phyloP scores from a whole-genome alignment of 202 grass and related monocot species.

The Hordeum pubiflorum region DNA sequence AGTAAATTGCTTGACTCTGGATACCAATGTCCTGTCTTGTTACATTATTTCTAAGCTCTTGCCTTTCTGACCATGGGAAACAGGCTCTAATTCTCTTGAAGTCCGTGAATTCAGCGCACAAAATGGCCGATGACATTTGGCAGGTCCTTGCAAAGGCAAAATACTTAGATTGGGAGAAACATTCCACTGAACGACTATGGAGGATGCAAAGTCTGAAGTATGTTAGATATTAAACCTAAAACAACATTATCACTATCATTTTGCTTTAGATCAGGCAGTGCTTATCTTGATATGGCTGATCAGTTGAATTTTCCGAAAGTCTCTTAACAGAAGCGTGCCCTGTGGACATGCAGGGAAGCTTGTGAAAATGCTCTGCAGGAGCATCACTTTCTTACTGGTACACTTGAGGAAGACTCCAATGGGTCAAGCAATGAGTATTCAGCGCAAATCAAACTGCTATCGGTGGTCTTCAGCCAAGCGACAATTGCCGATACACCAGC shows the following conservation, averaged over 20 bases:
- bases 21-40: too few relatives aligned
- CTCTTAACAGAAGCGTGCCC: too few relatives aligned
- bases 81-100: constrained; percentile 57
- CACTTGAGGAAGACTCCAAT: constrained; percentile 17
- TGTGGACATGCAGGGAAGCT: constrained; percentile 37
- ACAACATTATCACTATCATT: background rate
- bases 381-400: constrained; percentile 65
- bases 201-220: constrained; percentile 67
- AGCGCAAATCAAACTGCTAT: constrained; percentile 45
- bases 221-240: background rate
- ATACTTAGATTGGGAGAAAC: constrained; percentile 60
- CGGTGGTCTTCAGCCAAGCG: constrained; percentile 54
- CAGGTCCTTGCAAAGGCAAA: constrained; percentile 57
- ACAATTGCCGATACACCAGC: constrained; percentile 29
- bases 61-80: too few relatives aligned
- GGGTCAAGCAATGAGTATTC: constrained; percentile 29
- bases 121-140: constrained; percentile 47
- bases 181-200: constrained; percentile 42
- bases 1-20: too few relatives aligned
- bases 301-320: too few relatives aligned
- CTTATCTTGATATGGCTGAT: background rate
- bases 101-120: background rate
- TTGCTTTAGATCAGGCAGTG: background rate
- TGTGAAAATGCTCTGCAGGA: constrained; percentile 72
- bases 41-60: too few relatives aligned